phyloP scores from a whole-genome alignment of 768 basidiomycete genomes.

The Rhodotorula kratochvilovae region DNA sequence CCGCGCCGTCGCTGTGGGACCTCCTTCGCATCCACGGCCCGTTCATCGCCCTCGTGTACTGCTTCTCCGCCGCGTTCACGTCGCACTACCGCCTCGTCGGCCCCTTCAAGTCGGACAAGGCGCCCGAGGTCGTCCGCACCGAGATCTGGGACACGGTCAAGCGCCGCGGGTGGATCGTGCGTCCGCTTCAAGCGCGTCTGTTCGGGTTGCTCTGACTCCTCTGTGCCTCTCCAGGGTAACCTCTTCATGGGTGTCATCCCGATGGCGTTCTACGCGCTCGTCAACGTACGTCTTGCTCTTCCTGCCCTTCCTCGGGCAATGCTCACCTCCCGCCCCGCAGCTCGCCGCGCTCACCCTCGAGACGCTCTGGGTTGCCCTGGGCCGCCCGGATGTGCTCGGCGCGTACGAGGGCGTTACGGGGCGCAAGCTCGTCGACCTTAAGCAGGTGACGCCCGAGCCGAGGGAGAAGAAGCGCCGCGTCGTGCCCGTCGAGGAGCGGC shows the following conservation, averaged over 20 bases:
- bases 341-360: conserved; percentile 28
- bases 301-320: not conserved
- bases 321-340: not conserved
- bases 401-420: not conserved
- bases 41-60: conserved; percentile 57
- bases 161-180: conserved; percentile 53
- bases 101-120: conserved; percentile 52
- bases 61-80: conserved; percentile 61
- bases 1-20: conserved; percentile 54
- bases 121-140: conserved; percentile 54
- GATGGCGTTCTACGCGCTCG: conserved; percentile 39
- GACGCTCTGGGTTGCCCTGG: conserved; percentile 26
- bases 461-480: not conserved
- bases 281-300: conserved; percentile 26
- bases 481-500: not conserved
- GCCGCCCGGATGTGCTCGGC: conserved; percentile 20
- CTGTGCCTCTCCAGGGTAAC: conserved; percentile 49
- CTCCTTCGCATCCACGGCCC: conserved; percentile 55
- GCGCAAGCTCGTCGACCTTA: not conserved
- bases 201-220: not conserved
- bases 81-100: conserved; percentile 59
- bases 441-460: not conserved
- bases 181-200: not conserved
- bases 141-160: conserved; percentile 62
- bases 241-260: conserved; percentile 56